Base-by-base conservation (phyloP, 2,329 filamentous ascomycete genomes). In the Penicillium sp. region DNA sequence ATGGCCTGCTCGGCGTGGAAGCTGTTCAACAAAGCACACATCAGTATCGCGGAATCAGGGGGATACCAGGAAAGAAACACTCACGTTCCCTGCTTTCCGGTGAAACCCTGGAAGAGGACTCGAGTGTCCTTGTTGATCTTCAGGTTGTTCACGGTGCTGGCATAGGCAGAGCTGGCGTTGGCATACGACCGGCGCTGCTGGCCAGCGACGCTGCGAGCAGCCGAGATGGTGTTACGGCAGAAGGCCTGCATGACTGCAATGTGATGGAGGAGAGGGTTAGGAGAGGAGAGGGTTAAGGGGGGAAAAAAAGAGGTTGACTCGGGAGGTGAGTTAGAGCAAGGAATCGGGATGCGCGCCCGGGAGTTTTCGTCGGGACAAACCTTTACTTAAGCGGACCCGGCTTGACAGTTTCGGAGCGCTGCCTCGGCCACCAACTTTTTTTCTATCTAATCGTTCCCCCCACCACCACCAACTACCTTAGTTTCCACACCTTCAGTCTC, bases 1-100 rank as follows among this genome's bases (percentile, higher is more conserved):
- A 99, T 97, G 67, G 95, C 95, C 82, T 97, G 93, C 77, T 91
- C 86, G 66, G 95, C 95, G 79, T 99, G 95, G 85, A 99, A 99
- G 70, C 93, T 98, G 51, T 54, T 52, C 49, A 57, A 54, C 53
- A 60, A 50, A 50, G 52, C 52, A 60, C 61, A 57, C 46, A 48
- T 57, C 59, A 56, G 60, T 48, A 64, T 76, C 57, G 55, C 56
- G 10, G 3, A 52, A 57, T 58, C 44, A 27, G 48, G 14, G 43
- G 10, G 16, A 26, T 26, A 21, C n/a, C 14, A 26, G 24, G 16
- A 27, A 8, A 16, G n/a, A 27, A 49, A n/a, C 21, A 88, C 88
- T 80, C 78, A 92, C 89, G 90, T 93, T 89, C 91, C 91, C 85
- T 96, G 92, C 84, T 91, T 95, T 76, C 93, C 93, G 56, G 93